These are phyloP conservation scores for Sarcocystis neurona DNA, from an alignment of 169 alveolate species.

Conservation along the genomic window DNA sequence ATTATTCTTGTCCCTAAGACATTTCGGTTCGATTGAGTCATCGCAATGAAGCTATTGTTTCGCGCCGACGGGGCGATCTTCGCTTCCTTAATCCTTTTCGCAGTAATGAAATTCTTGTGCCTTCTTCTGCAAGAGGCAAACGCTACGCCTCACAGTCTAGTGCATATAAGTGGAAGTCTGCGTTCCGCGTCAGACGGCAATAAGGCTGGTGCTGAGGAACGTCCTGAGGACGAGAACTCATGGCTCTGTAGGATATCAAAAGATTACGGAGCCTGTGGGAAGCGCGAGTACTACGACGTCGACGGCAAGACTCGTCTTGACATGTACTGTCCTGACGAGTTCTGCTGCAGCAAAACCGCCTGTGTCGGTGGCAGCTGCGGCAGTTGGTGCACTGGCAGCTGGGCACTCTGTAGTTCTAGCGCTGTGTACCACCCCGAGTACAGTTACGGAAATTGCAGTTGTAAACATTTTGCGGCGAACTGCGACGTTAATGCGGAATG, in stretches of 20 bases:
- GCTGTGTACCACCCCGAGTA: constrained; percentile 9
- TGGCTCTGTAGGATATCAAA: constrained; percentile 13
- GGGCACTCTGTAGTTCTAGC: constrained; percentile 33
- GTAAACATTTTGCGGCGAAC: background rate
- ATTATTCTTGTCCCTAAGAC: too few relatives aligned
- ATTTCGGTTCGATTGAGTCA: too few relatives aligned
- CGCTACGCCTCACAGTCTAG: too few relatives aligned
- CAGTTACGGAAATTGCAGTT: constrained; percentile 36
- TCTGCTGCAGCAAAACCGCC: constrained; percentile 54
- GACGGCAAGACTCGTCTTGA: background rate
- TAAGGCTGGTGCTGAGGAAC: background rate
- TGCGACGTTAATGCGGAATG: constrained; percentile 23
- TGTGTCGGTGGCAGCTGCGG: constrained; percentile 36
- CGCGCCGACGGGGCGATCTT: too few relatives aligned
- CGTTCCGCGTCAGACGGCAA: too few relatives aligned
- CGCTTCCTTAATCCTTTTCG: too few relatives aligned
- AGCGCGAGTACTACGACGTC: background rate
- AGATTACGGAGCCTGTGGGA: background rate
- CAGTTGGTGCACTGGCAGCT: constrained; percentile 16
- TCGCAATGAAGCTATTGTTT: too few relatives aligned
- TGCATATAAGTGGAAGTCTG: too few relatives aligned
- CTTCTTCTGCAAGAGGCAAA: too few relatives aligned
- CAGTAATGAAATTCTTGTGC: too few relatives aligned
- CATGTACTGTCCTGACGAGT: background rate
- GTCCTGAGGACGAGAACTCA: constrained; percentile 1